phyloP scores from a whole-genome alignment of 31 red algal genomes.

The Asparagopsis taxiformis region DNA sequence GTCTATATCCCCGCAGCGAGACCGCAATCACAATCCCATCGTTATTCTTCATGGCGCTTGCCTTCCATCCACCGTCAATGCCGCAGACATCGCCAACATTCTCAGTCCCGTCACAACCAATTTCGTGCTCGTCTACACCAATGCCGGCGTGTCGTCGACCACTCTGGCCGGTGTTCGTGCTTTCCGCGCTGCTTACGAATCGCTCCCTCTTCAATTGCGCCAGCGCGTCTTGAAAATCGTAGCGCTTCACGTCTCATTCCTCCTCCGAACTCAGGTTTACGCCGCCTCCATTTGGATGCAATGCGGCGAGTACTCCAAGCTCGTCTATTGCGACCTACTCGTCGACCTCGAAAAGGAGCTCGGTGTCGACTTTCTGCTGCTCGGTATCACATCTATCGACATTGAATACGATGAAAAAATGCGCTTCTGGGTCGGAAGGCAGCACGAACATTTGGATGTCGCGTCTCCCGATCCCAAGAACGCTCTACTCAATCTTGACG shows the following conservation, averaged over 20 bases:
- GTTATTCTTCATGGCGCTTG: background rate
- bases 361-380: constrained; percentile 44
- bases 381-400: constrained; percentile 22
- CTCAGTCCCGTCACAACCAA: background rate
- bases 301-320: constrained; percentile 27
- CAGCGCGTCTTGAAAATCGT: constrained; percentile 21
- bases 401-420: constrained; percentile 56
- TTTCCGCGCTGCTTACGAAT: constrained; percentile 35
- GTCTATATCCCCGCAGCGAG: background rate
- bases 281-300: constrained; percentile 26
- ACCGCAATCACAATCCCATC: background rate
- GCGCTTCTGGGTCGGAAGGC: constrained; percentile 42
- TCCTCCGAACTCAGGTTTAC: constrained; percentile 42
- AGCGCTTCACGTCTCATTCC: constrained; percentile 44
- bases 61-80: background rate
- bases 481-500: constrained; percentile 31
- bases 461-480: constrained; percentile 23
- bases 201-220: constrained; percentile 17
- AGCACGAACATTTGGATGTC: background rate
- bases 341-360: constrained; percentile 37
- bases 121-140: background rate
- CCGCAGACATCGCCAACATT: background rate
- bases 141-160: background rate
- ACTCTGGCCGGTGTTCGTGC: constrained; percentile 20
- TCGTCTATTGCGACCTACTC: constrained; percentile 43